Evolutionary conservation across 1,139 yeast genomes (phyloP).

Genomic region (Candida glucosophila): DNA sequence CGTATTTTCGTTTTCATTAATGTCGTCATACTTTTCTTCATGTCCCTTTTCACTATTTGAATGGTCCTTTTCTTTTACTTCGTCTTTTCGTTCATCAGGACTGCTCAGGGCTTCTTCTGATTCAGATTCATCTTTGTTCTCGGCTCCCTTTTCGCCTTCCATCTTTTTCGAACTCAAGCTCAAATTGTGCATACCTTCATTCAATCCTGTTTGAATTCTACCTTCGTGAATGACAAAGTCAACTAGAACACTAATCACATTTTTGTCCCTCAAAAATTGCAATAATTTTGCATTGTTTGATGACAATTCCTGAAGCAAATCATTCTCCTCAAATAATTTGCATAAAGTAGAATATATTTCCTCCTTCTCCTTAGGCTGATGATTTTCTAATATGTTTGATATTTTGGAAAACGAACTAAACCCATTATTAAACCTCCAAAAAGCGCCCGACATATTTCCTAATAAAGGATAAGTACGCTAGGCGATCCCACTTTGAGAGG

Average conservation of each 20-base stretch:
- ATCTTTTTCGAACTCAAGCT: conserved; percentile 3
- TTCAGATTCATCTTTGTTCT: conserved; percentile 14
- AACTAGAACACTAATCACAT: conserved; percentile 56
- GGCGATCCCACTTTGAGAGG: too few species aligned
- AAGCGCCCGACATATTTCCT: conserved; percentile 59
- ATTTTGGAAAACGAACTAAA: conserved; percentile 71
- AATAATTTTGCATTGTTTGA: conserved; percentile 76
- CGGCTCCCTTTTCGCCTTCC: conserved; percentile 14
- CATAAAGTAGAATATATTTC: conserved; percentile 33
- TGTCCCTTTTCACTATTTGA: conserved; percentile 12
- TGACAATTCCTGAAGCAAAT: conserved; percentile 72
- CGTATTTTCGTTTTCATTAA: conserved; percentile 16
- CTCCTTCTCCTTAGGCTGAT: conserved; percentile 22
- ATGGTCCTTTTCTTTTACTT: conserved; percentile 10
- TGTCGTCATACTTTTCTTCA: conserved; percentile 21
- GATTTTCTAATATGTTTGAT: conserved; percentile 59
- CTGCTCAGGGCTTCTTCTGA: conserved; percentile 11
- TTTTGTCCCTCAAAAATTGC: conserved; percentile 72
- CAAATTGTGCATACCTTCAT: conserved; percentile 4
- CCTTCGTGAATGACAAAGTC: conserved; percentile 54
- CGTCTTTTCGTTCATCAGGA: conserved; percentile 10
- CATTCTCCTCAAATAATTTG: conserved; percentile 78
- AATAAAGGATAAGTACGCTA: conserved; percentile 1
- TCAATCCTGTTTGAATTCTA: conserved; percentile 6
- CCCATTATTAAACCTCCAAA: conserved; percentile 89